Base-by-base conservation (phyloP, 768 basidiomycete species). In the Mycena amicta region DNA sequence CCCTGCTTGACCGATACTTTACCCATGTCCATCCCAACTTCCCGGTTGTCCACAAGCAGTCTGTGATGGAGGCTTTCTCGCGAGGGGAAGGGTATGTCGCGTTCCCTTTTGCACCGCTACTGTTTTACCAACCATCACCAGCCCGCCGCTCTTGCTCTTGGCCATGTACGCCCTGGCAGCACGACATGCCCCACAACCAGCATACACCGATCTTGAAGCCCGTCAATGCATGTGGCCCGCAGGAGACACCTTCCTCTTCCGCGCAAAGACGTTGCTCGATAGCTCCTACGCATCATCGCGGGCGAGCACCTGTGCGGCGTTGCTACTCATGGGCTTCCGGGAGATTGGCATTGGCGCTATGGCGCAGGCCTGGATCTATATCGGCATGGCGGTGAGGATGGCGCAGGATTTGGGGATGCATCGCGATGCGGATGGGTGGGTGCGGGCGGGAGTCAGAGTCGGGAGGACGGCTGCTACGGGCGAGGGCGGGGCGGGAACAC, bases 301-400 rank as follows among this genome's bases (percentile, higher is more conserved):
- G 18, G 80, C 90, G 4, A 83, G 85, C 12, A 93, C 90, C 0
- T 87, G 87, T 47, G 92, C 93, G 68, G 86, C 92, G 4, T 73
- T 95, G 20, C 78, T 95, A 11, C 79, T 95, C 11, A 81, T 94
- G 74, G 89, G 88, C 5, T 94, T 90, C 68, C 81, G 93, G 6
- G 92, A 95, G 72, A 82, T 93, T 40, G 93, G 93, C 2, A 90
- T 93, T 57, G 93, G 91, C 45, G 85, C 90, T 18, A 95, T 94
- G 92, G 88, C 89, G 6, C 85, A 89, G 71, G 88, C 90, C 29
- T 95, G 93, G 93, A 81, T 86, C 11, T 92, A 89, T 67, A 82
- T 87, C 20, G 92, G 93, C 12, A 90, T 92, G 88, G 92, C 89
- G 0, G 87, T 95, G 33, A 82, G 93, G n/a, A 93, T 95, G 92